Percentiles rank a stretch among this genome's conserved stretches.
These are phyloP conservation scores for Solanum virginianum DNA, from an alignment of 257 asterid genomes.

Conservation along the genomic window DNA sequence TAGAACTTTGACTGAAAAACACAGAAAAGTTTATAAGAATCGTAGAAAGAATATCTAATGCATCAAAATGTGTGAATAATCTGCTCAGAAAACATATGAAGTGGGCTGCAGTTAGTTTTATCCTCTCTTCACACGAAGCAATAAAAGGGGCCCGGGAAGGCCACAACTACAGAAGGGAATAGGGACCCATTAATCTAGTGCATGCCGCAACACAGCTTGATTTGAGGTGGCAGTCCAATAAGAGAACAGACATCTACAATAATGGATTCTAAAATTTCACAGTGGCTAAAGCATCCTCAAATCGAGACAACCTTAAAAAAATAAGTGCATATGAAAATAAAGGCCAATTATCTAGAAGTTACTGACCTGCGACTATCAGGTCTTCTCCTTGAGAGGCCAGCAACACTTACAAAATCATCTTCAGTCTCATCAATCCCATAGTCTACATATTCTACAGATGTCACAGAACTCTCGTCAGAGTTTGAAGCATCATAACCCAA, in stretches of 20 bases:
- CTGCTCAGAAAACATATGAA: not conserved
- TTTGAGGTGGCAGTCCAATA: not conserved
- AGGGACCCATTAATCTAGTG: not conserved
- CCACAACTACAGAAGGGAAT: not conserved
- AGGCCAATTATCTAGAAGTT: not conserved
- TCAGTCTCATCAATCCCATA: slow-evolving; percentile 46
- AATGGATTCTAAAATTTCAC: not conserved
- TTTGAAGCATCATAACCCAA: slow-evolving; percentile 50
- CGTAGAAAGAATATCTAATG: not conserved
- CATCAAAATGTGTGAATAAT: not conserved
- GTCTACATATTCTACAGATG: slow-evolving; percentile 52
- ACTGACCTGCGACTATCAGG: slow-evolving; percentile 52
- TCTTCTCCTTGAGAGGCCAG: slow-evolving; percentile 42
- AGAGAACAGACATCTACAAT: not conserved
- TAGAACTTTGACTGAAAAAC: not conserved
- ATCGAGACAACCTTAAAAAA: not conserved
- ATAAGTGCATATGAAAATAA: not conserved
- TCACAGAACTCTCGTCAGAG: slow-evolving; percentile 73
- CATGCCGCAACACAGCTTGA: not conserved
- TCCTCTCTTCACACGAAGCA: not conserved
- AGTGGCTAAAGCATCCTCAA: not conserved
- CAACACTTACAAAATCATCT: slow-evolving; percentile 39
- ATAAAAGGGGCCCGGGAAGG: not conserved
- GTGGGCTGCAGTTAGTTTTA: not conserved
- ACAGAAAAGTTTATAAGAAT: not conserved